Evolutionary conservation across 257 asterid genomes (phyloP), one percentile per base, ranked within the genome.

Genomic region (Solanum phureja): DNA sequence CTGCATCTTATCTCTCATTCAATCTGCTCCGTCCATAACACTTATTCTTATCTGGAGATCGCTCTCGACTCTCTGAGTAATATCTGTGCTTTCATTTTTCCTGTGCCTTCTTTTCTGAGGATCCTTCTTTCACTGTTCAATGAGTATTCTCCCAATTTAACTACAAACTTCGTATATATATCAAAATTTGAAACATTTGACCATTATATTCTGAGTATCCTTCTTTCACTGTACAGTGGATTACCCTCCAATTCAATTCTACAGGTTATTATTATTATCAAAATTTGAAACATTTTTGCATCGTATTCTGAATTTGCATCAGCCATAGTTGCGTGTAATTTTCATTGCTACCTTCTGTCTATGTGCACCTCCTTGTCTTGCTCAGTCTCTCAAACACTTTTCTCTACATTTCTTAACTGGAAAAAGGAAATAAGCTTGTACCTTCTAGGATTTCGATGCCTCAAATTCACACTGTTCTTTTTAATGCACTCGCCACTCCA

Each of bases 401-500:
- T 40, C 37, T 77, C 84, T 33, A 27, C 85, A 44, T 44, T 14
- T 44, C 64, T 29, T 44, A 79, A 44, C 62, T 44, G 64, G 33
- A 37, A 37, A 74, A 74, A 3, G 31, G 83, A 74, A 35, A 74
- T 23, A 74, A 35, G 5, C 19, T 4, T 21, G 46, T 35, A 8
- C n/a, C 49, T 73, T 73, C 49, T 73, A 74, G 31, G 82, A 35
- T 74, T 74, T 74, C 7, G 52, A 74, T 74, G 56, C 83, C 42
- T 37, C 31, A 21, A 74, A 74, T 74, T 74, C 52, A 74, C 52
- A 11, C 46, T 37, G 31, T 35, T 35, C 46, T 74, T 74, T 37
- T 21, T 74, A 74, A 74, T 37, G 83, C 52, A n/a, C 56, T 74
- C 31, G 33, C 88, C 98, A 23, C 23, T 27, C 23, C 58, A 40